These are phyloP conservation scores for Aphanocladium album DNA, from an alignment of 2,329 filamentous ascomycete species.

Conservation along the genomic window DNA sequence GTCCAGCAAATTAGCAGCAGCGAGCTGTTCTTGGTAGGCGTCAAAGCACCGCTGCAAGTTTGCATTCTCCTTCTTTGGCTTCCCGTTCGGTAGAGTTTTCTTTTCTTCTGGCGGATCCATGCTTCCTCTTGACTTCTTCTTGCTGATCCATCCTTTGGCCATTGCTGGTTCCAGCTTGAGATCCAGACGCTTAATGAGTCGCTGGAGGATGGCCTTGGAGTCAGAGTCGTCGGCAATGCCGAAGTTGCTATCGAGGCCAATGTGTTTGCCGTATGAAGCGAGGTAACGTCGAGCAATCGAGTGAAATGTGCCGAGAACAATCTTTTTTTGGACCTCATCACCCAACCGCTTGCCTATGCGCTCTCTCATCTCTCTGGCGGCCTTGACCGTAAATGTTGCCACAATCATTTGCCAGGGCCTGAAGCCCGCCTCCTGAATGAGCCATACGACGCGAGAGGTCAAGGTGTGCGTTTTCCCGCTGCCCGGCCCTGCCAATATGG, in stretches of 20 bases:
- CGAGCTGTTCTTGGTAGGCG: slow-evolving; percentile 73
- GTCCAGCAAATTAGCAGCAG: slow-evolving; percentile 76
- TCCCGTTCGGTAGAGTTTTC: slow-evolving; percentile 27
- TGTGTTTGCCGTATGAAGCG: slow-evolving; percentile 74
- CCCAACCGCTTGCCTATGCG: slow-evolving; percentile 80
- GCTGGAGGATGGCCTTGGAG: slow-evolving; percentile 70
- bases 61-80: slow-evolving; percentile 34
- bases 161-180: slow-evolving; percentile 63
- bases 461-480: slow-evolving; percentile 94
- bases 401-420: slow-evolving; percentile 86
- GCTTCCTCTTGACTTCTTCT: slow-evolving; percentile 55
- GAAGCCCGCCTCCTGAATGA: slow-evolving; percentile 66
- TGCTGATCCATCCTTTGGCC: slow-evolving; percentile 73
- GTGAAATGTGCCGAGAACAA: slow-evolving; percentile 92
- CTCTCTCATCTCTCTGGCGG: slow-evolving; percentile 87
- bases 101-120: slow-evolving; percentile 28
- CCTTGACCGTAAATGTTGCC: slow-evolving; percentile 96
- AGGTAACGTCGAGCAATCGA: slow-evolving; percentile 85
- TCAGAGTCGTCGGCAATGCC: slow-evolving; percentile 85
- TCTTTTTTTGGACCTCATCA: slow-evolving; percentile 64
- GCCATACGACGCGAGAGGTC: slow-evolving; percentile 85
- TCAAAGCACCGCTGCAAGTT: slow-evolving; percentile 65
- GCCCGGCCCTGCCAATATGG: slow-evolving; percentile 63
- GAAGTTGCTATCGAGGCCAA: slow-evolving; percentile 78
- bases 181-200: slow-evolving; percentile 72